Conservation (phyloP, 352 stramenopile genomes). For the Globisporangium alternatum region DNA sequence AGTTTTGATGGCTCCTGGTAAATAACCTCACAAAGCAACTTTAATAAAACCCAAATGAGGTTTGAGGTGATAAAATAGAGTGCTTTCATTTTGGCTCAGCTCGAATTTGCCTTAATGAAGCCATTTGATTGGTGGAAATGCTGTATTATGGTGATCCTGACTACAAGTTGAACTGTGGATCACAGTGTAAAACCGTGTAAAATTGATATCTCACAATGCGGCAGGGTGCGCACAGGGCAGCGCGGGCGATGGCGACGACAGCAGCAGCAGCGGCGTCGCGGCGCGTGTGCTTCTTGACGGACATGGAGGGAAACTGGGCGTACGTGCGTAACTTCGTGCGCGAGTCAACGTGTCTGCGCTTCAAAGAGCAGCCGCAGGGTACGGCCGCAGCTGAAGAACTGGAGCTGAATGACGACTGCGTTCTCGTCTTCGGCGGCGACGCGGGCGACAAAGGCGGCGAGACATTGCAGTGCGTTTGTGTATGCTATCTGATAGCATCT, state of each 20-base stretch:
- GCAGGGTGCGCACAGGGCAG: not conserved
- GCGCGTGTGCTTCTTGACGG: slow-evolving; percentile 70
- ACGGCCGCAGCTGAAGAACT: slow-evolving; percentile 23
- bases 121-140: not conserved
- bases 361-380: slow-evolving; percentile 17
- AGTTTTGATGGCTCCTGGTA: slow-evolving; percentile 15
- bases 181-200: too few relatives aligned
- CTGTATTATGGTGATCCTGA: not conserved
- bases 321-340: slow-evolving; percentile 69
- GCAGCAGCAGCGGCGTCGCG: slow-evolving; percentile 12
- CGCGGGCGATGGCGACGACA: not conserved
- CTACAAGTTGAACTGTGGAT: not conserved
- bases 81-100: not conserved
- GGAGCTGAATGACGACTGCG: slow-evolving; percentile 60
- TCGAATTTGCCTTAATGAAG: not conserved
- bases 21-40: not conserved
- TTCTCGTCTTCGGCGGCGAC: slow-evolving; percentile 91
- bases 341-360: slow-evolving; percentile 57
- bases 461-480: slow-evolving; percentile 64
- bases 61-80: not conserved
- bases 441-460: slow-evolving; percentile 89
- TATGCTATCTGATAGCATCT: not conserved
- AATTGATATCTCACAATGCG: too few relatives aligned
- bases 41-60: not conserved
- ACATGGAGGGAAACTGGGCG: slow-evolving; percentile 79